A percentile compares a stretch with the other conserved stretches of the same genome.
These are phyloP conservation scores for Nothomitra cinnamomea DNA, from an alignment of 2,329 filamentous ascomycete genomes.

Conservation along the genomic window DNA sequence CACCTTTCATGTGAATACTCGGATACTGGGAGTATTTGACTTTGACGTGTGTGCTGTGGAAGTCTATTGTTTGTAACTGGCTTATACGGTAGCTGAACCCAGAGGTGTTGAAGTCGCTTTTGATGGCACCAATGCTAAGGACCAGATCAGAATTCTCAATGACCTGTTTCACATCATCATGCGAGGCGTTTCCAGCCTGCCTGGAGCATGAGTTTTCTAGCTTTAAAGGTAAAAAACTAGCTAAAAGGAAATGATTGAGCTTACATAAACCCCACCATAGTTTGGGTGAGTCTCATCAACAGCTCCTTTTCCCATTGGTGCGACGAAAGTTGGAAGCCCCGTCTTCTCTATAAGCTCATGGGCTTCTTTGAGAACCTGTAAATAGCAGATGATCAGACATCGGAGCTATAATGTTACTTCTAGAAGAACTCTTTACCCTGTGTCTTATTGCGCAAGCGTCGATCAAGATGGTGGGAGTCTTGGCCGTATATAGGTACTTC, in stretches of 20 bases:
- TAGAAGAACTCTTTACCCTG: conserved; percentile 21
- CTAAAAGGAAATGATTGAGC: too few species aligned
- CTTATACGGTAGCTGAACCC: conserved; percentile 69
- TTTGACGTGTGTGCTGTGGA: conserved; percentile 56
- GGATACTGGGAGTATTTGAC: conserved; percentile 69
- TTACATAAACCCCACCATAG: conserved; percentile 60
- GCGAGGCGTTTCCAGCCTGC: conserved; percentile 54
- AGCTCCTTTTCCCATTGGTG: conserved; percentile 77
- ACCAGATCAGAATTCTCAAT: conserved; percentile 57
- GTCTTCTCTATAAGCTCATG: conserved; percentile 57
- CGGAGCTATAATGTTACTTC: too few species aligned
- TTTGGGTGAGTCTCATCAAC: conserved; percentile 60
- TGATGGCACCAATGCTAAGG: conserved; percentile 49
- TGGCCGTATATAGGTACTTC: conserved; percentile 53
- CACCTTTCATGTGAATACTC: conserved; percentile 58
- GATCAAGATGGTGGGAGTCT: conserved; percentile 61
- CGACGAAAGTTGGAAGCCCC: conserved; percentile 65
- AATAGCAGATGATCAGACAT: not conserved
- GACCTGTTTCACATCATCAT: conserved; percentile 42
- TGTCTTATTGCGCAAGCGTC: conserved; percentile 73
- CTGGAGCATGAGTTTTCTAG: not conserved
- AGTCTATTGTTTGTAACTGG: conserved; percentile 61
- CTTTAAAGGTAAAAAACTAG: too few species aligned
- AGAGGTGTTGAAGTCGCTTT: conserved; percentile 68
- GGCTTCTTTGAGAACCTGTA: conserved; percentile 48